Evolutionary conservation across 805 yeast genomes (phyloP).

Genomic region (Saturnispora ahearnii): DNA sequence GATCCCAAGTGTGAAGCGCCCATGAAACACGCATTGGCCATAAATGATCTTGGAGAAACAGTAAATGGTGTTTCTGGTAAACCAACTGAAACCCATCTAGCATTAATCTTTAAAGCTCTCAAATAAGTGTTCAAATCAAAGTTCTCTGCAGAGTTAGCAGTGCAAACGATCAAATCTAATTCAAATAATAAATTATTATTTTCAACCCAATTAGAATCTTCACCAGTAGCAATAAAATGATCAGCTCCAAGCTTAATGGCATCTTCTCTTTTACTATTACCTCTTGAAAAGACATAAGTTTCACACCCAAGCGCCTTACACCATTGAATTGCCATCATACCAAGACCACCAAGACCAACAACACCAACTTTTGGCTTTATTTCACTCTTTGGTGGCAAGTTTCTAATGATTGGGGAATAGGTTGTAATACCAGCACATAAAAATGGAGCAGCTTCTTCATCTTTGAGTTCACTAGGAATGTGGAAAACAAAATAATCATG

Average conservation of each 20-base stretch:
- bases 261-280: constrained; percentile 39
- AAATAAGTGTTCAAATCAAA: constrained; percentile 43
- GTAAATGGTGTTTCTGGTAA: constrained; percentile 45
- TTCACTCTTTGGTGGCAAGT: constrained; percentile 25
- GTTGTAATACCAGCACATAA: constrained; percentile 74
- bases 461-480: constrained; percentile 46
- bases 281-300: constrained; percentile 49
- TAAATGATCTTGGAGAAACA: constrained; percentile 34
- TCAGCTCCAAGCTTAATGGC: constrained; percentile 49
- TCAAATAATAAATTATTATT: constrained; percentile 17
- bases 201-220: constrained; percentile 27
- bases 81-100: constrained; percentile 57
- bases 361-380: constrained; percentile 41
- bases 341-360: constrained; percentile 60
- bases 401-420: constrained; percentile 54
- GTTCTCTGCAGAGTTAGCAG: constrained; percentile 43
- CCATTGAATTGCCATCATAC: constrained; percentile 53
- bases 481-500: constrained; percentile 56
- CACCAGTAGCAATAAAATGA: constrained; percentile 42
- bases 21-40: constrained; percentile 38
- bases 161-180: constrained; percentile 44
- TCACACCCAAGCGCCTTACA: constrained; percentile 58
- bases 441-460: constrained; percentile 58
- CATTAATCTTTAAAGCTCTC: constrained; percentile 45
- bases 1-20: constrained; percentile 57